These are phyloP conservation scores for Ceriops decandra DNA, from an alignment of 345 rosid species.

Conservation along the genomic window DNA sequence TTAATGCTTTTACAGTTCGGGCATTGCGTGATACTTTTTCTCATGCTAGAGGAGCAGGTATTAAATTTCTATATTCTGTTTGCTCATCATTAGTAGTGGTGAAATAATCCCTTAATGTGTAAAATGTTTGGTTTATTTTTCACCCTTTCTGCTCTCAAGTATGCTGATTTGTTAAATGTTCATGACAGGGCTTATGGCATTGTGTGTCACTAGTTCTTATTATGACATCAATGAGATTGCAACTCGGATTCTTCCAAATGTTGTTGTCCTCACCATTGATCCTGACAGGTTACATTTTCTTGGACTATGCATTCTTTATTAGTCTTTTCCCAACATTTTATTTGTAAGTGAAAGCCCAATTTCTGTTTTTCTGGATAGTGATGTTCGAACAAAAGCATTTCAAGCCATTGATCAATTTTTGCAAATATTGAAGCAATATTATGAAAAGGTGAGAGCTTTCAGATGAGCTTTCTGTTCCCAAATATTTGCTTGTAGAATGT, in stretches of 20 bases:
- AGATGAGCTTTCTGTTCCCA: constrained; percentile 8
- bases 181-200: constrained; percentile 82
- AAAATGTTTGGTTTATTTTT: neutral
- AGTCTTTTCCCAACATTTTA: constrained; percentile 5
- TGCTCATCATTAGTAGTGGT: neutral
- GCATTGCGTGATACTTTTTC: constrained; percentile 94
- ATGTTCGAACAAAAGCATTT: constrained; percentile 90
- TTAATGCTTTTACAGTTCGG: constrained; percentile 98
- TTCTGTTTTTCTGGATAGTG: constrained; percentile 48
- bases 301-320: neutral
- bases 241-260: constrained; percentile 83
- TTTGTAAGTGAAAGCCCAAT: constrained; percentile 7
- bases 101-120: constrained; percentile 2
- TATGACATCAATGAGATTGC: constrained; percentile 89
- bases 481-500: neutral
- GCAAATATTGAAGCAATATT: constrained; percentile 73
- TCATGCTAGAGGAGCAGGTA: constrained; percentile 99
- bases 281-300: constrained; percentile 65
- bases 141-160: neutral
- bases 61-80: constrained; percentile 12
- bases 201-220: constrained; percentile 89
- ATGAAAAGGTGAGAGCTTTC: constrained; percentile 59
- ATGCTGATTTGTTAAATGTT: constrained; percentile 14
- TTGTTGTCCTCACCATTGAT: constrained; percentile 87
- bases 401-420: constrained; percentile 91